phyloP scores from a whole-genome alignment of 768 basidiomycete genomes.

The Lyophyllum decastes region DNA sequence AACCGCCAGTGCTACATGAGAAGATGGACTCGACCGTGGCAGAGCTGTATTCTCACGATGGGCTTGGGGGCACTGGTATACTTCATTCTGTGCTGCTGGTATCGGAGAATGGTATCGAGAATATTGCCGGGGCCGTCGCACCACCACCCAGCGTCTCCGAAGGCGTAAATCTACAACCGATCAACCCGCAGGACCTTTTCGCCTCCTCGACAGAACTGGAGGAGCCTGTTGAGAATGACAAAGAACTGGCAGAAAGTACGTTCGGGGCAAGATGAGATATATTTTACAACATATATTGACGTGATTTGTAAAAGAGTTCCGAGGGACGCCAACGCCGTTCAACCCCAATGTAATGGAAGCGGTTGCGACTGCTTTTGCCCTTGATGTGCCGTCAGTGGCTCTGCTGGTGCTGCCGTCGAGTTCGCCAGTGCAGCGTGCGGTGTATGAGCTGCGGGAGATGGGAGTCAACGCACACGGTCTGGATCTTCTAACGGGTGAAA shows the following conservation, averaged over 20 bases:
- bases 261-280: not conserved
- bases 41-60: constrained; percentile 11
- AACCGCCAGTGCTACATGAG: not conserved
- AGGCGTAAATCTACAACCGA: constrained; percentile 8
- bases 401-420: constrained; percentile 68
- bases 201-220: constrained; percentile 12
- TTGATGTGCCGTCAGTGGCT: constrained; percentile 69
- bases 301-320: constrained; percentile 38
- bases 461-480: constrained; percentile 69
- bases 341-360: constrained; percentile 63
- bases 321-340: constrained; percentile 50
- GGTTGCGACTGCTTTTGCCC: constrained; percentile 67
- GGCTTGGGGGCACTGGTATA: constrained; percentile 22
- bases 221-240: constrained; percentile 17
- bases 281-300: not conserved
- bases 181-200: constrained; percentile 21
- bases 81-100: constrained; percentile 65
- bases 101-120: constrained; percentile 53
- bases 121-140: constrained; percentile 50
- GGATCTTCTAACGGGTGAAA: constrained; percentile 48
- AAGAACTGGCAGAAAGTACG: constrained; percentile 25
- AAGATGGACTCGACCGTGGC: not conserved
- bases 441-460: constrained; percentile 63
- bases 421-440: constrained; percentile 59
- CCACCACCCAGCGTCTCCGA: not conserved